Evolutionary conservation across 2,329 filamentous ascomycete species (phyloP), one percentile per base, ranked within the genome.

Genomic region (Exophiala xenobiotica): DNA sequence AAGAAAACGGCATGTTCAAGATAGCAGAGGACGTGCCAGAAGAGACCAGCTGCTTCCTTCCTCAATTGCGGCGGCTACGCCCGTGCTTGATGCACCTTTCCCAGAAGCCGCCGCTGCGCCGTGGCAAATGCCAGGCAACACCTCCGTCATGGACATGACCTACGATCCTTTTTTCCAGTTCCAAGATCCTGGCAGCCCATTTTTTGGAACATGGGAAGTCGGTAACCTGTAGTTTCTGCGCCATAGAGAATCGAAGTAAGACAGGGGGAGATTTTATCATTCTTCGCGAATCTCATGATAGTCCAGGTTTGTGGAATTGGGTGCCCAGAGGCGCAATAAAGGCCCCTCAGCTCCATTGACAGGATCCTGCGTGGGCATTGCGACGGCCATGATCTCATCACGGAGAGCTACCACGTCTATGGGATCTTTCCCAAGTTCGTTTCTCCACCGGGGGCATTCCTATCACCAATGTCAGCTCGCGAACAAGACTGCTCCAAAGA

Each of bases 151-250:
- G 59, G 63, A 66, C 46, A 46, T 63, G 22, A 61, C 53, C 1
- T 60, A 62, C 47, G 64, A 67, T 40, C 60, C 63, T 5, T 66
- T 66, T 33, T 64, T 64, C 24, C 64, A 64, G 29, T 64, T 64
- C n/a, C 63, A 63, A 31, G 63, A 64, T 39, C 60, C 61, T 9
- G 59, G 59, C 8, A 61, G 53, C 40, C 62, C 63, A 9, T 64
- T 63, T 52, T 23, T 52, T 26, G 63, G 64, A 4, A 50, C 63
- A 19, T 65, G 63, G 64, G 64, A 67, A 14, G 57, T 64, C 26
- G 65, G 64, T 19, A 67, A 65, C 49, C 40, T 66, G 41, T 64
- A 53, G 37, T 37, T 12, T 37, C 33, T 37, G 33, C 33, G 33
- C 33, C 33, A n/a, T 39, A 16, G n/a, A 16, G 35, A 16, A 16